Percentiles rank a stretch among this genome's conserved stretches.
phyloP scores from a whole-genome alignment of 768 basidiomycete genomes.

The Boletus insuetus region DNA sequence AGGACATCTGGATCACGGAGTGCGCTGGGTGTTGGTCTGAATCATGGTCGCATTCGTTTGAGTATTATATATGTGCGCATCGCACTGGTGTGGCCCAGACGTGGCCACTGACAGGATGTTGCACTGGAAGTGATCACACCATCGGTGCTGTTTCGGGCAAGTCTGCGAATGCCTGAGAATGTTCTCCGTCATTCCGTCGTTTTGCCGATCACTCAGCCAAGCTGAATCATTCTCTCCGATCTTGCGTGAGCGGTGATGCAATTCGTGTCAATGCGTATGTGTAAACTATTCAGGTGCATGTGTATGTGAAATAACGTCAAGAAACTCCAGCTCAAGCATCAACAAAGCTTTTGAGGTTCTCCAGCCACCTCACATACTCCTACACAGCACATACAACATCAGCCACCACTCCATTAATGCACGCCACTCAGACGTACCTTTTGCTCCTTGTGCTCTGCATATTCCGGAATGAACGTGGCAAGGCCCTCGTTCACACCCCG shows the following conservation, averaged over 20 bases:
- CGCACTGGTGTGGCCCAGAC: neutral
- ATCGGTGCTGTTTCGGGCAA: neutral
- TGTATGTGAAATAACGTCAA: neutral
- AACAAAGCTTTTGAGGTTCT: slow-evolving; percentile 78
- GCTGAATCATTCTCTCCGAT: too few species aligned
- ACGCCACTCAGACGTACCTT: slow-evolving; percentile 47
- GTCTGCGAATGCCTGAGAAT: slow-evolving; percentile 5
- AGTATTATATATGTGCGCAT: too few species aligned
- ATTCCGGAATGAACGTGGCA: slow-evolving; percentile 86
- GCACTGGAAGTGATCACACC: neutral
- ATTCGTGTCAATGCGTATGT: slow-evolving; percentile 3
- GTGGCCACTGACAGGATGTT: neutral
- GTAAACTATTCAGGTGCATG: slow-evolving; percentile 6
- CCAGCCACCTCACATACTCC: slow-evolving; percentile 93
- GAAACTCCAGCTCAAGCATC: slow-evolving; percentile 46
- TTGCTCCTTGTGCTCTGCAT: slow-evolving; percentile 90
- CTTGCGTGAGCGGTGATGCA: slow-evolving; percentile 17
- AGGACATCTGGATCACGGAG: slow-evolving; percentile 20
- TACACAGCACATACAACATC: slow-evolving; percentile 27
- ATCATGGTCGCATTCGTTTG: neutral
- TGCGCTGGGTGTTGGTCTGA: neutral
- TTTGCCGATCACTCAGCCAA: neutral
- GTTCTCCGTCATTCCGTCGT: slow-evolving; percentile 11
- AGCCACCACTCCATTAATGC: slow-evolving; percentile 4
- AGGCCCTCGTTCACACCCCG: slow-evolving; percentile 82